These are phyloP conservation scores for Botrytis pseudocinerea DNA, from an alignment of 2,329 filamentous ascomycete genomes.

Conservation along the genomic window DNA sequence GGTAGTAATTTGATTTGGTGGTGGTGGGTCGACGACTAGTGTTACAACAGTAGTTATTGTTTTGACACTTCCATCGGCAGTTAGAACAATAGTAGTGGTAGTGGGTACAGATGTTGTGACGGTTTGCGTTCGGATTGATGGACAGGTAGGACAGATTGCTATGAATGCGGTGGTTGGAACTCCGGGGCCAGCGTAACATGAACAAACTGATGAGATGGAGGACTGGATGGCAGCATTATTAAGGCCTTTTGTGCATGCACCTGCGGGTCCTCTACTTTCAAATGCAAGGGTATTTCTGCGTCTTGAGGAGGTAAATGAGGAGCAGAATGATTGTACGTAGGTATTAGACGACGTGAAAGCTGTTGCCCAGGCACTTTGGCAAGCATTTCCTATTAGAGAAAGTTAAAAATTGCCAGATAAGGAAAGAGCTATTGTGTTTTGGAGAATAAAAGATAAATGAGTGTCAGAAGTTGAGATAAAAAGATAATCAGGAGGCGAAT, in stretches of 20 bases:
- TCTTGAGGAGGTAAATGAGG: background rate
- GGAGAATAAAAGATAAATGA: rapidly evolving
- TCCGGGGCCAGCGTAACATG: background rate
- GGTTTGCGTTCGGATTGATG: background rate
- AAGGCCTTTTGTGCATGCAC: background rate
- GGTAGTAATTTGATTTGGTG: background rate
- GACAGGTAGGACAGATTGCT: background rate
- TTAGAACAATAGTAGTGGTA: background rate
- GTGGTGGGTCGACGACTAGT: background rate
- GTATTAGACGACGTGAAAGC: background rate
- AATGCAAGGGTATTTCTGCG: background rate
- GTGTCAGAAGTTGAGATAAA: background rate
- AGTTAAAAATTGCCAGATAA: background rate
- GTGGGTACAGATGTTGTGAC: background rate
- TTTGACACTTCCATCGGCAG: background rate
- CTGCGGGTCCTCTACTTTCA: background rate
- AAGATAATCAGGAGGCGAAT: too few species aligned
- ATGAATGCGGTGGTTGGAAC: background rate
- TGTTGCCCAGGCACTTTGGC: constrained; percentile 16
- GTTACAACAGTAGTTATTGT: background rate
- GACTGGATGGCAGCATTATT: background rate
- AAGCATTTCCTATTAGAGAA: background rate
- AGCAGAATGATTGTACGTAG: background rate
- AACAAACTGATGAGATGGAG: constrained; percentile 14
- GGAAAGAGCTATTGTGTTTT: too few species aligned